Base-by-base conservation (phyloP, 768 basidiomycete species). In the Melanogaster broomeanus region DNA sequence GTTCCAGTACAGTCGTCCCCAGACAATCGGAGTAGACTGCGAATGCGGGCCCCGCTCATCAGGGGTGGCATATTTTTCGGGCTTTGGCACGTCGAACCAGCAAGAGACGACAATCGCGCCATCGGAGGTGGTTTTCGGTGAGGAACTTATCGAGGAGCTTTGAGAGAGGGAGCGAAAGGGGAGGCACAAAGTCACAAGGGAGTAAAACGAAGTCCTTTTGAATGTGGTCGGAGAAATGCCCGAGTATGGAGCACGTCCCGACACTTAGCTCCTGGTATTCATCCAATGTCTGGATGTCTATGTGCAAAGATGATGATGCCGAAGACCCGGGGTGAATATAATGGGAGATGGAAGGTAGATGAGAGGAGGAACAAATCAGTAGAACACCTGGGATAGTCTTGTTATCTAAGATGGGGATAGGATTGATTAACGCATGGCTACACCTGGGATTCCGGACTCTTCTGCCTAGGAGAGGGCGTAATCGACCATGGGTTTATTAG, bases 181-280 rank as follows among this genome's bases (percentile, higher is more conserved):
- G 87, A 9, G 93, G 86, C 19, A 93, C 78, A 44, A 97, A 90
- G 67, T 98, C 95, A 63, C 93, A 97, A 7, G 95, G 88, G 2
- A 98, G 79, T 21, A 98, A 69, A 35, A 97, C 81, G 67, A 97
- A 95, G 68, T 97, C 95, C 53, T 83, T 83, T 55, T 80, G 77
- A 55, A 95, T 93, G 42, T 85, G 84, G 42, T 65, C 72, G 10
- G 89, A 78, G 68, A 94, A 91, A 63, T 92, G 83, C 45, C 83
- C 80, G 52, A 96, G 77, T 22, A 95, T 76, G 19, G 82, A 76
- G 56, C 87, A 88, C 3, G 90, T 92, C 38, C 90, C 91, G 7
- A 78, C 76, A 48, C 77, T 76, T 16, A 78, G 72, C 37, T 87
- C 85, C 22, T 77, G 80, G 6, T 84, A 81, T 59, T 91, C 87